Percentiles rank a stretch among this genome's conserved stretches.
Evolutionary conservation across 2,329 filamentous ascomycete species (phyloP).

Genomic region (Fusarium sp.): DNA sequence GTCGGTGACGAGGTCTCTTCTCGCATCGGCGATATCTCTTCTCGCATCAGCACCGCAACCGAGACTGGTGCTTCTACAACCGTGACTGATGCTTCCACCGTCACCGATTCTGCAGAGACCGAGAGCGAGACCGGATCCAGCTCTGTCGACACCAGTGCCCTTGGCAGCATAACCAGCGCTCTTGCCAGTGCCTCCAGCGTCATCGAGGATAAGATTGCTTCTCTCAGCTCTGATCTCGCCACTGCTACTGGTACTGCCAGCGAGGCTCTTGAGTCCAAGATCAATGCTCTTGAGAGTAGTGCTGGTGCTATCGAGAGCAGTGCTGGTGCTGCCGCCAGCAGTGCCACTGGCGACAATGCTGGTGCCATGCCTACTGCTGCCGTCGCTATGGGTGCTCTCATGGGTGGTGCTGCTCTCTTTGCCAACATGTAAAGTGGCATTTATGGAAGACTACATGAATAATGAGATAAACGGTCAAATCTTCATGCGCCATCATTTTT

Average conservation of each 20-base stretch:
- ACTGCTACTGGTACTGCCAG: slow-evolving; percentile 37
- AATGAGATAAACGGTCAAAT: slow-evolving; percentile 19
- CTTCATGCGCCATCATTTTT: neutral
- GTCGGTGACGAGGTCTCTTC: slow-evolving; percentile 16
- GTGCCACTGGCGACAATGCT: slow-evolving; percentile 39
- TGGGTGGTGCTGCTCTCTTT: slow-evolving; percentile 57
- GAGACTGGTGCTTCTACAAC: slow-evolving; percentile 14
- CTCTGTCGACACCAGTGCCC: slow-evolving; percentile 30
- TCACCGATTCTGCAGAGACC: slow-evolving; percentile 22
- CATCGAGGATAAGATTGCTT: slow-evolving; percentile 21
- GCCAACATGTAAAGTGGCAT: slow-evolving; percentile 53
- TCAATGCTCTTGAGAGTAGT: neutral
- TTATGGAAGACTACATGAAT: neutral
- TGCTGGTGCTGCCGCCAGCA: slow-evolving; percentile 15
- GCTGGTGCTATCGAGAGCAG: neutral
- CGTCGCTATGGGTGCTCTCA: slow-evolving; percentile 56
- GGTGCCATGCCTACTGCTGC: slow-evolving; percentile 52
- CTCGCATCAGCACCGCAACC: slow-evolving; percentile 5
- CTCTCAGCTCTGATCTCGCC: slow-evolving; percentile 41
- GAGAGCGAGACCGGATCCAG: slow-evolving; percentile 23
- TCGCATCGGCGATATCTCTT: slow-evolving; percentile 22
- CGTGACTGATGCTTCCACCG: slow-evolving; percentile 13
- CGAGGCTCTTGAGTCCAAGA: slow-evolving; percentile 20
- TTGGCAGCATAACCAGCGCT: slow-evolving; percentile 14
- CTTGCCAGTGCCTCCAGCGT: slow-evolving; percentile 30